Evolutionary conservation across 805 yeast genomes (phyloP).

Genomic region (Danielozyma ontarioensis): DNA sequence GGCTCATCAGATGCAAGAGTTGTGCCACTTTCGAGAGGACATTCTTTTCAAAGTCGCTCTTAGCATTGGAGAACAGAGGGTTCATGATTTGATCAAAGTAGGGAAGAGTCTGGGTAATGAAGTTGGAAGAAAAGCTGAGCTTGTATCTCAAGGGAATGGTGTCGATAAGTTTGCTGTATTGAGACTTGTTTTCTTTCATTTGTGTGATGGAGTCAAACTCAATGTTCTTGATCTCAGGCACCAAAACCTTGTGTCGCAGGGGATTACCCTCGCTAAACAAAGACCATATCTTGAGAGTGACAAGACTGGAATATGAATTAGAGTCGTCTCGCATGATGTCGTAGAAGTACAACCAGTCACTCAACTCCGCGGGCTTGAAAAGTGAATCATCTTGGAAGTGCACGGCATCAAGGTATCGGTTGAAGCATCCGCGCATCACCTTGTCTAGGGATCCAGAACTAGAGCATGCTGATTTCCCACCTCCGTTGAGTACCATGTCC

Average conservation of each 20-base stretch:
- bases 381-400: constrained; percentile 60
- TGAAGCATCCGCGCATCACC: constrained; percentile 68
- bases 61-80: too few species aligned
- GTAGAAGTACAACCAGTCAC: constrained; percentile 74
- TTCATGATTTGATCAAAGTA: constrained; percentile 24
- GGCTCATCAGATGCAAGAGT: constrained; percentile 33
- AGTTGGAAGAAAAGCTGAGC: too few species aligned
- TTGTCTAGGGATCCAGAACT: constrained; percentile 48
- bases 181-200: constrained; percentile 26
- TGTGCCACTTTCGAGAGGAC: constrained; percentile 33
- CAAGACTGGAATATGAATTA: constrained; percentile 49
- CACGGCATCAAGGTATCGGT: constrained; percentile 54
- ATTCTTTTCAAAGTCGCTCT: constrained; percentile 23
- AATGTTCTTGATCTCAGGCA: constrained; percentile 27
- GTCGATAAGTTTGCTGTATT: constrained; percentile 23
- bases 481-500: constrained; percentile 38
- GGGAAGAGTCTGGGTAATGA: constrained; percentile 30
- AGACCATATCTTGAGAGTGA: constrained; percentile 58
- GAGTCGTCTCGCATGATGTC: constrained; percentile 51
- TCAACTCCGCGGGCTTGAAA: constrained; percentile 50
- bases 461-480: constrained; percentile 31
- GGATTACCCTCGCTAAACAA: constrained; percentile 57
- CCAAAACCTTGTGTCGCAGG: constrained; percentile 12
- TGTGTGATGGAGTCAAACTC: constrained; percentile 38
- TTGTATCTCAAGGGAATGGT: constrained; percentile 26